phyloP scores from a whole-genome alignment of 139 green algal genomes.

The Asterochloris sp. region DNA sequence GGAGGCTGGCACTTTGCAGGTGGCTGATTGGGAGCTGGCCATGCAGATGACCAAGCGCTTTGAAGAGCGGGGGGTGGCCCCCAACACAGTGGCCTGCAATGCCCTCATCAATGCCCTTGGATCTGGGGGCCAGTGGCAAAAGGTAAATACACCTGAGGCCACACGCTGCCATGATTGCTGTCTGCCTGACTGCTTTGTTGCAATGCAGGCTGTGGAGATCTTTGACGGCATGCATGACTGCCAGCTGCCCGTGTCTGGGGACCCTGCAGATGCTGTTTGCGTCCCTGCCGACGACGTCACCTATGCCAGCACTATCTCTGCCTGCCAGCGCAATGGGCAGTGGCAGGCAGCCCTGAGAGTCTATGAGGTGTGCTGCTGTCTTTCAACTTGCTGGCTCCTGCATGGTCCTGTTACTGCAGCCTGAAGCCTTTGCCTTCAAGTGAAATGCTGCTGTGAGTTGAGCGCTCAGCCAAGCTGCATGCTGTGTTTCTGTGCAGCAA shows the following conservation, averaged over 20 bases:
- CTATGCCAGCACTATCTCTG: constrained; percentile 5
- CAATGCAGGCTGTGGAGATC: constrained; percentile 7
- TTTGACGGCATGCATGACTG: constrained; percentile 16
- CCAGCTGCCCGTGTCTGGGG: constrained; percentile 18
- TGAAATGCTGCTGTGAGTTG: not conserved
- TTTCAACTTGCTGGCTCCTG: not conserved
- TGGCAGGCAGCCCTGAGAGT: constrained; percentile 10
- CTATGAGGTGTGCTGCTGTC: constrained; percentile 10
- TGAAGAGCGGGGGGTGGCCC: not conserved
- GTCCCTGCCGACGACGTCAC: constrained; percentile 1
- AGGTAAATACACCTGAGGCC: not conserved
- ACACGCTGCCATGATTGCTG: not conserved
- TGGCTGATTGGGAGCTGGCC: not conserved
- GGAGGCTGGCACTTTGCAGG: not conserved
- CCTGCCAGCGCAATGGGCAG: constrained; percentile 4
- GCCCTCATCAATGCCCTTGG: constrained; percentile 38
- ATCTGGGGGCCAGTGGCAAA: constrained; percentile 8
- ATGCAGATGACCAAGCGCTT: not conserved
- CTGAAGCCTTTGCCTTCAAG: not conserved
- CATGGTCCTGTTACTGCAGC: not conserved
- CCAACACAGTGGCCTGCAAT: constrained; percentile 26
- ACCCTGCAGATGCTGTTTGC: not conserved
- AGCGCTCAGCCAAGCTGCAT: not conserved
- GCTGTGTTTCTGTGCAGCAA: not conserved
- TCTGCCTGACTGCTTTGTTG: not conserved